phyloP scores from a whole-genome alignment of 441 rosid genomes.

The Gossypium schwendimanii region DNA sequence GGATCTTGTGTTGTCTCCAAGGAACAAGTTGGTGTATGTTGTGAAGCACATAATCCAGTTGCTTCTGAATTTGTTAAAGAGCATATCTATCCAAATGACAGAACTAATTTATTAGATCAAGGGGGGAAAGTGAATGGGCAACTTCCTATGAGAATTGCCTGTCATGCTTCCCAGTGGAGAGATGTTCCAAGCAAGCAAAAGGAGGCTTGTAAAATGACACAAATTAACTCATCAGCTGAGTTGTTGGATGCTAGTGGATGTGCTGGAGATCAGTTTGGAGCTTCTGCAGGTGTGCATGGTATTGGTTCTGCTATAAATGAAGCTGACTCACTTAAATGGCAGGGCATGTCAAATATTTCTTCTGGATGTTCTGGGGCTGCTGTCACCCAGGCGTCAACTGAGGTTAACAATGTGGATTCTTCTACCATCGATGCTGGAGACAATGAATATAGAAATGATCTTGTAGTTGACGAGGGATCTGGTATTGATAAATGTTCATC shows the following conservation, averaged over 20 bases:
- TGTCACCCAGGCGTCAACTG: slow-evolving; percentile 34
- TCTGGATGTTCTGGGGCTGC: slow-evolving; percentile 39
- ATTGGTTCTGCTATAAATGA: slow-evolving; percentile 15
- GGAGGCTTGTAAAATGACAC: slow-evolving; percentile 11
- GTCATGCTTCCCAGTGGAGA: slow-evolving; percentile 33
- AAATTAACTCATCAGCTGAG: slow-evolving; percentile 12
- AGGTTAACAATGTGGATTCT: slow-evolving; percentile 27
- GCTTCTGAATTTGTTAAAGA: slow-evolving; percentile 25
- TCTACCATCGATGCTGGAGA: slow-evolving; percentile 26
- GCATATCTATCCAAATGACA: slow-evolving; percentile 15
- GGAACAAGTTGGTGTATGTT: slow-evolving; percentile 12
- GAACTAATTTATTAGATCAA: slow-evolving; percentile 16
- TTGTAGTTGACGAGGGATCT: slow-evolving; percentile 44
- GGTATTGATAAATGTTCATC: slow-evolving; percentile 46
- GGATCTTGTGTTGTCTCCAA: slow-evolving; percentile 13
- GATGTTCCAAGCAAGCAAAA: slow-evolving; percentile 37
- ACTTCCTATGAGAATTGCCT: slow-evolving; percentile 13
- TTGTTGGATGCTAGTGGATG: slow-evolving; percentile 19
- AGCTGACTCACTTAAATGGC: slow-evolving; percentile 26
- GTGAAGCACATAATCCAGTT: slow-evolving; percentile 17
- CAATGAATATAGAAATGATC: slow-evolving; percentile 19
- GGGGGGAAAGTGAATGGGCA: slow-evolving; percentile 14
- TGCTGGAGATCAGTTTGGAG: slow-evolving; percentile 19
- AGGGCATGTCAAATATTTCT: slow-evolving; percentile 38
- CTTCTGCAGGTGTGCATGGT: slow-evolving; percentile 20